A percentile compares a stretch with the other conserved stretches of the same genome.
phyloP scores from a whole-genome alignment of 345 rosid species.

The Eucalyptus tenuipes region DNA sequence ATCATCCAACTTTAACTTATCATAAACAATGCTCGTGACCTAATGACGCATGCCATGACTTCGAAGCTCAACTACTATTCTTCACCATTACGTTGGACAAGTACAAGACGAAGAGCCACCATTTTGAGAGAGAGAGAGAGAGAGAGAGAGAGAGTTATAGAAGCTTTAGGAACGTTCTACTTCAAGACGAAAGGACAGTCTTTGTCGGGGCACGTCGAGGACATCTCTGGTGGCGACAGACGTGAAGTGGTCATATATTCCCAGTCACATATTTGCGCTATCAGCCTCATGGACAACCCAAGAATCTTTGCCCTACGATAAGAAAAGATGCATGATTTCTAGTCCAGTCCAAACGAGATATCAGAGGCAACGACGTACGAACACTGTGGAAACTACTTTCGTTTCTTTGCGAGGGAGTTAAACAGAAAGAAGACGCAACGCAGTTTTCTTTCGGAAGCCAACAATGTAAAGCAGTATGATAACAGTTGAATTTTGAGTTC shows the following conservation, averaged over 20 bases:
- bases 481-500: neutral
- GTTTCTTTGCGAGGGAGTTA: neutral
- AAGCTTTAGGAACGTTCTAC: neutral
- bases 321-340: neutral
- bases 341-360: neutral
- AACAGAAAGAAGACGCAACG: neutral
- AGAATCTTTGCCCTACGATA: neutral
- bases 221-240: neutral
- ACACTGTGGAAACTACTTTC: neutral
- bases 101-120: neutral
- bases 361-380: neutral
- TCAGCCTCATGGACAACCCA: neutral
- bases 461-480: neutral
- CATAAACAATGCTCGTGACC: neutral
- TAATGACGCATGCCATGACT: neutral
- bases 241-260: neutral
- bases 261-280: neutral
- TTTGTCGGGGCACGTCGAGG: neutral
- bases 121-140: neutral
- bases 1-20: neutral
- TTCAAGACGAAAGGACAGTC: neutral
- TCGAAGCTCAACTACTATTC: neutral
- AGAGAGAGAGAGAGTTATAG: neutral
- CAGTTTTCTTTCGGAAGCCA: neutral
- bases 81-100: neutral